phyloP scores from a whole-genome alignment of 345 rosid species.

The Dovyalis caffra region DNA sequence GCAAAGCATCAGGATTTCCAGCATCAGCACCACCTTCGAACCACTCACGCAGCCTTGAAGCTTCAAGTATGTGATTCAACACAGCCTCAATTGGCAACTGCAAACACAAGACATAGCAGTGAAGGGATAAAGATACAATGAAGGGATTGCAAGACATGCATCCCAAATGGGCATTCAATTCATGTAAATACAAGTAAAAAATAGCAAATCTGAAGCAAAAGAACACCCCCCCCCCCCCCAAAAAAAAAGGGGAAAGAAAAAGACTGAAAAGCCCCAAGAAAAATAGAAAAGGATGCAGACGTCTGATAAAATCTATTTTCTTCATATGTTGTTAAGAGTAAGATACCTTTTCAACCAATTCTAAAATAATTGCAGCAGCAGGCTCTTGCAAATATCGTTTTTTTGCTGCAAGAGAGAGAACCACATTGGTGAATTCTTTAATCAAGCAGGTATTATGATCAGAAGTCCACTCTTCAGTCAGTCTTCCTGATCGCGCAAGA shows the following conservation, averaged over 20 bases:
- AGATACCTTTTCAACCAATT: conserved; percentile 74
- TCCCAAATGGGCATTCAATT: neutral
- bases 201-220: neutral
- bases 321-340: conserved; percentile 2
- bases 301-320: neutral
- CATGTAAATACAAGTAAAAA: no score
- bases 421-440: conserved; percentile 58
- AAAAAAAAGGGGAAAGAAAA: no score
- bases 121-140: neutral
- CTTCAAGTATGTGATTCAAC: conserved; percentile 62
- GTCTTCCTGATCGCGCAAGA: conserved; percentile 71
- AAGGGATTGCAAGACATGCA: neutral
- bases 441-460: conserved; percentile 52
- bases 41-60: conserved; percentile 69
- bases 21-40: conserved; percentile 62
- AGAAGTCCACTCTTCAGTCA: conserved; percentile 53
- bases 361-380: conserved; percentile 64
- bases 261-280: neutral
- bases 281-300: neutral
- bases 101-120: conserved; percentile 10
- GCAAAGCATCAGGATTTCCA: conserved; percentile 95
- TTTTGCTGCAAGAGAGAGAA: conserved; percentile 69
- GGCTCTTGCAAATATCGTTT: conserved; percentile 94
- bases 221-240: neutral
- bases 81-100: conserved; percentile 71